These are phyloP conservation scores for Bryoerythrophyllum caledonicum DNA, from an alignment of 225 moss, liverwort and hornwort genomes.

Conservation along the genomic window DNA sequence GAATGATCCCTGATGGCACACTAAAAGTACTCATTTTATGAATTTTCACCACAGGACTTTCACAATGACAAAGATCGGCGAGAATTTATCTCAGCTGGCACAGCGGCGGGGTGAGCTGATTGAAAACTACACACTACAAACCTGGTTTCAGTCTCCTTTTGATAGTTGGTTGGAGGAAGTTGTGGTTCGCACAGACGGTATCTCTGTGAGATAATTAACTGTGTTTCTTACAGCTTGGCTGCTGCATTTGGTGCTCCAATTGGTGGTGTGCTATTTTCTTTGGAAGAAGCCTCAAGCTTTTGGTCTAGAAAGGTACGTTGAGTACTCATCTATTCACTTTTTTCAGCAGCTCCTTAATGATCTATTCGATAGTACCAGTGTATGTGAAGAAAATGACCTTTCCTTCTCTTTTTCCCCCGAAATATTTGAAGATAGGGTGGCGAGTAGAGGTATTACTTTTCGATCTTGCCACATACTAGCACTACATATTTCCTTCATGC, in stretches of 20 bases:
- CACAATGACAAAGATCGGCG: constrained; percentile 87
- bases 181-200: not conserved
- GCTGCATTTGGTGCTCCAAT: constrained; percentile 90
- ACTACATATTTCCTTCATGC: too few relatives aligned
- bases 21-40: too few relatives aligned
- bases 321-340: too few relatives aligned
- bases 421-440: too few relatives aligned
- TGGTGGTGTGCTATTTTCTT: constrained; percentile 83
- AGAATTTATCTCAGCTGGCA: constrained; percentile 91
- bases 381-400: too few relatives aligned
- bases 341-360: too few relatives aligned
- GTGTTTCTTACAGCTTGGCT: constrained; percentile 71
- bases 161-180: not conserved
- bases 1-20: too few relatives aligned
- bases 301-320: constrained; percentile 81
- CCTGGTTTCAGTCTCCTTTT: constrained; percentile 19
- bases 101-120: constrained; percentile 73
- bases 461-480: too few relatives aligned
- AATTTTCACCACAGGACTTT: constrained; percentile 50
- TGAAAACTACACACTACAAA: not conserved
- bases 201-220: too few relatives aligned
- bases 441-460: too few relatives aligned
- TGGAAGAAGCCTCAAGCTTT: constrained; percentile 91
- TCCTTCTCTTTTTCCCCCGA: too few relatives aligned
- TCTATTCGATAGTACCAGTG: too few relatives aligned